Evolutionary conservation across 1,284 basidiomycete species (phyloP).

Genomic region (Pisolithus thermaeus): DNA sequence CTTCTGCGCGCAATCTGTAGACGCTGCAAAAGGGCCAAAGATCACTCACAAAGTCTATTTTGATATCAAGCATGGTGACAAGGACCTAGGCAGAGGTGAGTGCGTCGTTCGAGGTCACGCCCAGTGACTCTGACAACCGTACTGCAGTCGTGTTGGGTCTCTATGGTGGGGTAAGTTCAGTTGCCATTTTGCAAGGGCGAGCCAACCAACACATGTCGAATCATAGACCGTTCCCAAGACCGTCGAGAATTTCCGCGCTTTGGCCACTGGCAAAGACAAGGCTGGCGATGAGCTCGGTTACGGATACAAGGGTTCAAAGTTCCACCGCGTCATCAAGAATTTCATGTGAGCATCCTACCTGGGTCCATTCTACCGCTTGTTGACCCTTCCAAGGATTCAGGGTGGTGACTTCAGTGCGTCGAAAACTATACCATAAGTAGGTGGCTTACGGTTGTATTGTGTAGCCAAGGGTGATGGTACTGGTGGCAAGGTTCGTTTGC

Average conservation of each 20-base stretch:
- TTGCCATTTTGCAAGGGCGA: background rate
- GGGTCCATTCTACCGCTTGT: background rate
- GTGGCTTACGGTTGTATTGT: constrained; percentile 1
- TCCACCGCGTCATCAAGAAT: constrained; percentile 97
- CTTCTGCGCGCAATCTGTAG: constrained; percentile 61
- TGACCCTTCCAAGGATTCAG: constrained; percentile 60
- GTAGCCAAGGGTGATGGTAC: constrained; percentile 88
- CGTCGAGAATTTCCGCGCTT: constrained; percentile 92
- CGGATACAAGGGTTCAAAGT: constrained; percentile 92
- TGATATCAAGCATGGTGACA: constrained; percentile 86
- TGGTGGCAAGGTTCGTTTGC: constrained; percentile 66
- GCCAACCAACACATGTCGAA: constrained; percentile 12
- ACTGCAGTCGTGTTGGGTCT: constrained; percentile 73
- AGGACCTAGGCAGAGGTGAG: constrained; percentile 76
- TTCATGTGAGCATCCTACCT: constrained; percentile 67
- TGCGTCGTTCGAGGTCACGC: constrained; percentile 17
- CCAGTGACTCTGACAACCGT: constrained; percentile 7
- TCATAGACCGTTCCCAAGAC: constrained; percentile 90
- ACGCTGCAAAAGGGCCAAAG: constrained; percentile 75
- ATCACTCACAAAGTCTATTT: constrained; percentile 93
- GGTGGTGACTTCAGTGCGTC: constrained; percentile 84
- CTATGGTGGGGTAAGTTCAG: constrained; percentile 61
- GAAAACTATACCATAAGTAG: background rate
- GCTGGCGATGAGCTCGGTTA: constrained; percentile 69
- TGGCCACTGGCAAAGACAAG: constrained; percentile 76